Percentiles rank a stretch among this genome's conserved stretches.
phyloP scores from a whole-genome alignment of 2,329 filamentous ascomycete genomes.

The Mollisia scopiformis region DNA sequence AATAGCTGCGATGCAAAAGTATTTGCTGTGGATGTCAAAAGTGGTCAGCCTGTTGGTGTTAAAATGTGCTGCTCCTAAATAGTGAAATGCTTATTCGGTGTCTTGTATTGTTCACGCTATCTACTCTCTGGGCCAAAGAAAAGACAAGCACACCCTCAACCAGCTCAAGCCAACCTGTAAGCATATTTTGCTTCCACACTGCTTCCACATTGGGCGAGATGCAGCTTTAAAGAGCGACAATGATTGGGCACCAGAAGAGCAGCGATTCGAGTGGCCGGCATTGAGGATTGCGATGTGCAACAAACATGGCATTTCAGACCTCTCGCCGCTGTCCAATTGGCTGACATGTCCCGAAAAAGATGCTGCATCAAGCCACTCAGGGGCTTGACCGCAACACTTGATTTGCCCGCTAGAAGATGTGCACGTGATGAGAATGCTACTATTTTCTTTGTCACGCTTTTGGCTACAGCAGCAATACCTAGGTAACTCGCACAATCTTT shows the following conservation, averaged over 20 bases:
- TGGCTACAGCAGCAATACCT: no score
- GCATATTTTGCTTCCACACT: background rate
- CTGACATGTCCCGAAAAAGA: background rate
- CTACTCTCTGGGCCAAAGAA: background rate
- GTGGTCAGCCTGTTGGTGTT: no score
- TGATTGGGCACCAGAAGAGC: background rate
- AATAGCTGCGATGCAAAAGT: no score
- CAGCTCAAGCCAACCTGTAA: background rate
- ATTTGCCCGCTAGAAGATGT: background rate
- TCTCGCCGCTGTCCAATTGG: background rate
- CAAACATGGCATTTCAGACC: background rate
- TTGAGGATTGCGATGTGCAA: constrained; percentile 1
- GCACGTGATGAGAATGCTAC: no score
- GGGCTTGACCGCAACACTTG: background rate
- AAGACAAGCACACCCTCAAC: background rate
- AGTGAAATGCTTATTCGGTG: no score
- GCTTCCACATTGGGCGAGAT: background rate
- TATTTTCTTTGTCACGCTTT: no score
- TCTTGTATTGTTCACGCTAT: background rate
- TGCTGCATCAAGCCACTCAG: background rate
- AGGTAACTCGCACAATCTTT: no score
- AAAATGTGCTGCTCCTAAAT: no score
- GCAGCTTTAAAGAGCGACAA: background rate
- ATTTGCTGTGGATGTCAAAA: no score
- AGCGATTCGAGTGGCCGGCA: background rate